phyloP scores from a whole-genome alignment of 1,139 yeast species.

The Suhomyces guaymorum region DNA sequence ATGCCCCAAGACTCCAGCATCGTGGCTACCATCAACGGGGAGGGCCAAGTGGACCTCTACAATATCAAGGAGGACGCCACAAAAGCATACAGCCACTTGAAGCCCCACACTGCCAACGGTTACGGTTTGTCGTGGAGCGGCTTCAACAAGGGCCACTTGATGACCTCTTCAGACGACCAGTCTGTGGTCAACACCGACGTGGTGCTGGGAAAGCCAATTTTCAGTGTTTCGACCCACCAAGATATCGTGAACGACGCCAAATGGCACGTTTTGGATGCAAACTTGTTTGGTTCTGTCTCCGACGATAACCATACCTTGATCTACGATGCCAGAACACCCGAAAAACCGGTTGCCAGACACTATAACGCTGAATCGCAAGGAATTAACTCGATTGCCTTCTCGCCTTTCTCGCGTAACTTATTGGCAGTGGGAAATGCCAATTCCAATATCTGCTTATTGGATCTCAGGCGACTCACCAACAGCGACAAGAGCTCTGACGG shows the following conservation, averaged over 20 bases:
- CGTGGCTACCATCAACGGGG: conserved; percentile 77
- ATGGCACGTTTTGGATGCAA: conserved; percentile 58
- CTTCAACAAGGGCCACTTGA: conserved; percentile 45
- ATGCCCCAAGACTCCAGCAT: conserved; percentile 70
- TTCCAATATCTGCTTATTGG: conserved; percentile 63
- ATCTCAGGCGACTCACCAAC: conserved; percentile 48
- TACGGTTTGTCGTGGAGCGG: conserved; percentile 72
- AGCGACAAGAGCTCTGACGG: conserved; percentile 24
- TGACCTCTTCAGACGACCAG: conserved; percentile 66
- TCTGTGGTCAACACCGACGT: conserved; percentile 62
- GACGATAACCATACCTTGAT: conserved; percentile 56
- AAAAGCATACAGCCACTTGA: conserved; percentile 31
- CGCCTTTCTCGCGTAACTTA: conserved; percentile 58
- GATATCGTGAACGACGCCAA: conserved; percentile 74
- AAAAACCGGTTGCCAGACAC: conserved; percentile 29
- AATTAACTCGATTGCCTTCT: conserved; percentile 65
- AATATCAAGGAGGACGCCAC: conserved; percentile 38
- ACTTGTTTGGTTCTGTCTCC: conserved; percentile 66
- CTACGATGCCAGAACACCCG: conserved; percentile 41
- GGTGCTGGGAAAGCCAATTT: conserved; percentile 15
- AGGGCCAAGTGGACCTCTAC: conserved; percentile 72
- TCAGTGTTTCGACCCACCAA: conserved; percentile 40
- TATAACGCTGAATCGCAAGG: conserved; percentile 41
- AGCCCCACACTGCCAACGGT: conserved; percentile 66
- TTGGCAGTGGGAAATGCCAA: conserved; percentile 70